Percentiles rank a stretch among this genome's conserved stretches.
Evolutionary conservation across 1,284 basidiomycete species (phyloP).

Genomic region (Puccinia coronata): DNA sequence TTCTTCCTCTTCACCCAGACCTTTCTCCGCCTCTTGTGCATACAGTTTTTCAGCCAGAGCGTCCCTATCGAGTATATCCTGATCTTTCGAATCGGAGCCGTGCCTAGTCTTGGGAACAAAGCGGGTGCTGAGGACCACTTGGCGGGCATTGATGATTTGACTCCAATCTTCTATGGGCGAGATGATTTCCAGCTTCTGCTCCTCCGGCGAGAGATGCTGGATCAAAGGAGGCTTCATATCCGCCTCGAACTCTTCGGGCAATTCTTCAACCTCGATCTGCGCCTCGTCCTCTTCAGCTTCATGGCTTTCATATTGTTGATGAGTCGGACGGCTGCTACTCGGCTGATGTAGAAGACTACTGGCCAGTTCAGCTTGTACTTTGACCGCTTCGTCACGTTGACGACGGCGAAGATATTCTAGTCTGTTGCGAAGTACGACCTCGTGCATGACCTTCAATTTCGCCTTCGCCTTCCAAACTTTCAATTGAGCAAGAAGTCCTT

Average conservation of each 20-base stretch:
- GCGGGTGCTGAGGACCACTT: slow-evolving; percentile 70
- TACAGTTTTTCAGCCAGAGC: slow-evolving; percentile 80
- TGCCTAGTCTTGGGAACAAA: slow-evolving; percentile 73
- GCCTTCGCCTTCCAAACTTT: slow-evolving; percentile 99
- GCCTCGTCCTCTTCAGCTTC: slow-evolving; percentile 51
- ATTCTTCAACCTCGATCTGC: slow-evolving; percentile 20
- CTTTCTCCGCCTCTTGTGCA: slow-evolving; percentile 72
- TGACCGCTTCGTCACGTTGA: slow-evolving; percentile 89
- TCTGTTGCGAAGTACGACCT: slow-evolving; percentile 91
- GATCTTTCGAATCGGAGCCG: slow-evolving; percentile 50
- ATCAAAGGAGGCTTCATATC: slow-evolving; percentile 42
- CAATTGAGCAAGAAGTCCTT: slow-evolving; percentile 81
- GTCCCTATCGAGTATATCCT: slow-evolving; percentile 67
- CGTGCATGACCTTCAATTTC: slow-evolving; percentile 86
- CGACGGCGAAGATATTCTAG: slow-evolving; percentile 90
- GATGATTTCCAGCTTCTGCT: slow-evolving; percentile 48
- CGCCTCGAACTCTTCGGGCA: slow-evolving; percentile 47
- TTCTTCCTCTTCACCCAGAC: slow-evolving; percentile 92
- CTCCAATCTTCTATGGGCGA: slow-evolving; percentile 42
- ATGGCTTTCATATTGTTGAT: slow-evolving; percentile 60
- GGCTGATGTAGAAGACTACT: slow-evolving; percentile 68
- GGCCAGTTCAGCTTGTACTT: slow-evolving; percentile 86
- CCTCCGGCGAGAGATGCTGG: slow-evolving; percentile 36
- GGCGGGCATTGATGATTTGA: slow-evolving; percentile 48
- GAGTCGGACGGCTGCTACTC: slow-evolving; percentile 60